Percentiles rank a stretch among this genome's conserved stretches.
phyloP scores from a whole-genome alignment of 1,139 yeast genomes.

The Zhuliangozyma parablackwelliae region DNA sequence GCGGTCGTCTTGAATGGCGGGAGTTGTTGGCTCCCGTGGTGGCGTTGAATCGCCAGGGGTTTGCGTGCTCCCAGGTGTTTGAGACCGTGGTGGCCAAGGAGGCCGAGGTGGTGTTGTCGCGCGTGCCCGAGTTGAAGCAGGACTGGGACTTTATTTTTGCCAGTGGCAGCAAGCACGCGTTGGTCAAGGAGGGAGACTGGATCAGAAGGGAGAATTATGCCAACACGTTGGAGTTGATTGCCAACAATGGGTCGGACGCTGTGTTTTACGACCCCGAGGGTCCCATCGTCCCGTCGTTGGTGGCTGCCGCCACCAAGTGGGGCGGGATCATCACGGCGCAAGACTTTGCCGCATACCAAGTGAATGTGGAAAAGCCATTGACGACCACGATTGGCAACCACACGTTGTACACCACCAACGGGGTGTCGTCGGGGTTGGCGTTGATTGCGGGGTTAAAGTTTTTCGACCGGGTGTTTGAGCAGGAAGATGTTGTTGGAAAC shows the following conservation, averaged over 20 bases:
- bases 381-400: slow-evolving; percentile 38
- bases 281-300: slow-evolving; percentile 59
- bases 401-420: slow-evolving; percentile 64
- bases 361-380: slow-evolving; percentile 54
- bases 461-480: slow-evolving; percentile 29
- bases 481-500: neutral
- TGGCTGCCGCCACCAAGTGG: slow-evolving; percentile 33
- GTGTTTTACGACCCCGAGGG: slow-evolving; percentile 82
- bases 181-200: slow-evolving; percentile 51
- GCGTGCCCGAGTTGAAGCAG: slow-evolving; percentile 22
- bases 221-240: slow-evolving; percentile 61
- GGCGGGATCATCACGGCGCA: slow-evolving; percentile 60
- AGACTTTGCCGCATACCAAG: slow-evolving; percentile 65
- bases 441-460: slow-evolving; percentile 71
- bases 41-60: slow-evolving; percentile 63
- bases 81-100: slow-evolving; percentile 24
- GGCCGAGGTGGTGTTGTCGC: slow-evolving; percentile 23
- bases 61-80: slow-evolving; percentile 50
- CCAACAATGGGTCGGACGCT: slow-evolving; percentile 68
- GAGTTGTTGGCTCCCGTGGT: slow-evolving; percentile 74
- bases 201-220: slow-evolving; percentile 62
- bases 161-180: slow-evolving; percentile 12
- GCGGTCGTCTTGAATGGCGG: slow-evolving; percentile 70
- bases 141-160: slow-evolving; percentile 56
- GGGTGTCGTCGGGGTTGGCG: slow-evolving; percentile 84